Evolutionary conservation across 352 stramenopile genomes (phyloP), one percentile per base, ranked within the genome.

Genomic region (Phytophthora litchii): DNA sequence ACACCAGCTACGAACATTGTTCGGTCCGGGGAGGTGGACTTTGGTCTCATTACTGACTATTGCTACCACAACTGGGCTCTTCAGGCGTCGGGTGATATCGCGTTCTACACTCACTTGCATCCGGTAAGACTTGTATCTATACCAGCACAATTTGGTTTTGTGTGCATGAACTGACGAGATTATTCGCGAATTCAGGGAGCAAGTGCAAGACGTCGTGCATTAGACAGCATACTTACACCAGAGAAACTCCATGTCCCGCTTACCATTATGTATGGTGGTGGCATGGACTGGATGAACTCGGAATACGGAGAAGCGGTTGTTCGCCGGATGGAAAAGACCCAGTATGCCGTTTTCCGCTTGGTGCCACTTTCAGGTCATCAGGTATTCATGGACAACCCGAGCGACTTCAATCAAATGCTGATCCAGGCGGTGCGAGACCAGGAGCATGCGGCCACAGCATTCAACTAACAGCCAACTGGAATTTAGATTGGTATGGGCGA

Each of bases 331-430:
- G 74, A 91, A 45, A 79, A 74, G 50, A 74, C 65, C 7, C 80
- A 88, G 36, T 88, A 91, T 66, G 80, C 80, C 3, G 74, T 76
- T 20, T 86, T 92, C 51, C 72, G 72, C 1, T 73, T 91, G 56
- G 82, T 94, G 3, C 82, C 84, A 14, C 54, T 72, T 3, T 82
- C 84, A 0, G 84, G 84, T 8, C 84, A 94, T 47, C 84, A 94
- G 51, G 84, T 94, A 19, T 94, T 94, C 58, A 92, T 94, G 84
- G 84, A 94, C 77, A 92, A 94, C 62, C 79, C 84, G 2, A 42
- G 37, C 14, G 84, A 88, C 34, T 94, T 94, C 44, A 91, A 92
- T 58, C 67, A 75, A 49, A 80, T 89, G 53, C 29, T 94, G 25
- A 74, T 88, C 35, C 74, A 89, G 44, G 76, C 80, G 17, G 78